Evolutionary conservation across 306 rosid species (phyloP), one percentile per base, ranked within the genome.

Genomic region (Sophora flavescens): DNA sequence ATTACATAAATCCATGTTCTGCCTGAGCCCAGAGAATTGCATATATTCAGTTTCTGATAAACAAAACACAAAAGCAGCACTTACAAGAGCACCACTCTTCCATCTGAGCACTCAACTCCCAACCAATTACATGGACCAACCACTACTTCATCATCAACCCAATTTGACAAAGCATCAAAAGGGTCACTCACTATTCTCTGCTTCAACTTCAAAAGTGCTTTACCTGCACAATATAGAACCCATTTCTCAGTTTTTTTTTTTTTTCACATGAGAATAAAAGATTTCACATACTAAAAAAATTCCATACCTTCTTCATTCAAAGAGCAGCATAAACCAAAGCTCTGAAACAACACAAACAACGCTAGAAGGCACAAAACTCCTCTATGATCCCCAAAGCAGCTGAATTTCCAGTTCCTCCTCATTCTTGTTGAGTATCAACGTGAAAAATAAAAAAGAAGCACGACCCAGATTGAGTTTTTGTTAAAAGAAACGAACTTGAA

Each of bases 71-170:
- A 50, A 78, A 81, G 48, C 30, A 83, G 80, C 48, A 87, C 98
- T 88, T 74, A 93, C 98, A 93, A 81, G 61, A 56, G 77, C 9
- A 91, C 88, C 16, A 93, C 98, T 77, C 76, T 80, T 74, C 89
- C 93, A 67, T 87, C 86, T 8, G 93, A 88, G 68, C 98, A 93
- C 75, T 87, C 96, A 79, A 93, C 88, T 52, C 98, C 98, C 28
- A 74, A 82, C 98, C 98, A 93, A 22, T 84, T 85, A 84, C 97
- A 93, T 1, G 91, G 90, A 74, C 75, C 84, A 78, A 69, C 48
- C 60, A 30, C 90, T 48, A 82, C 83, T 74, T 72, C 84, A 75
- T 87, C 90, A 51, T 90, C 88, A 60, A 83, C 83, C 98, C 98
- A 93, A 67, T 85, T 81, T 26, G 87, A 78, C 84, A 93, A 85